Evolutionary conservation across 2,329 filamentous ascomycete genomes (phyloP).

Genomic region (Aspergillus cejpii): DNA sequence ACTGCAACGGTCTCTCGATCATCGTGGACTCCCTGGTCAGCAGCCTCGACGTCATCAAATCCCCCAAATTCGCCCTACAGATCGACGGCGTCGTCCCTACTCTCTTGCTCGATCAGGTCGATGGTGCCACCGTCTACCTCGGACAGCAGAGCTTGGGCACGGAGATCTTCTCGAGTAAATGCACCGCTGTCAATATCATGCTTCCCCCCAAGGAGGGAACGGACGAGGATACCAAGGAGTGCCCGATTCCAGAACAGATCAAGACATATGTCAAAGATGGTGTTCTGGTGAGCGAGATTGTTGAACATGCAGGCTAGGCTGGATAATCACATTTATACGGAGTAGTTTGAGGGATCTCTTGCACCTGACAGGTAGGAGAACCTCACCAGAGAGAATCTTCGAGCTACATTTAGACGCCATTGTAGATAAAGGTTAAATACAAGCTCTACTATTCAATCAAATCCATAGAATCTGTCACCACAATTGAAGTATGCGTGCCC

Average conservation of each 20-base stretch:
- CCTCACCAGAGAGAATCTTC: not conserved
- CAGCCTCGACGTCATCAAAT: constrained; percentile 91
- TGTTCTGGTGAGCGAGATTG: constrained; percentile 82
- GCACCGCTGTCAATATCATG: constrained; percentile 77
- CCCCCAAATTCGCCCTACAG: constrained; percentile 87
- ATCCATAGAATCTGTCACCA: too few species aligned
- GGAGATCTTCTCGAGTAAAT: constrained; percentile 87
- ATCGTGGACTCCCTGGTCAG: constrained; percentile 86
- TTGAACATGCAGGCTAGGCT: constrained; percentile 75
- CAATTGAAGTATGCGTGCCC: too few species aligned
- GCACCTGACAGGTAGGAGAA: not conserved
- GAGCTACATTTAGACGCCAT: not conserved
- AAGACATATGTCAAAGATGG: constrained; percentile 72
- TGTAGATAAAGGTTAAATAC: not conserved
- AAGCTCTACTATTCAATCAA: too few species aligned
- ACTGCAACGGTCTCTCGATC: constrained; percentile 74
- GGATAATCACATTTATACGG: not conserved
- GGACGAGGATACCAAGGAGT: constrained; percentile 77
- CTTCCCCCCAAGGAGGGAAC: constrained; percentile 60
- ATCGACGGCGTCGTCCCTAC: constrained; percentile 81
- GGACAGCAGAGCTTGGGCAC: constrained; percentile 69
- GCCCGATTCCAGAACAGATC: constrained; percentile 83
- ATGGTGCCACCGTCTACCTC: constrained; percentile 81
- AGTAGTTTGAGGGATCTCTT: not conserved
- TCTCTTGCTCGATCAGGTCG: constrained; percentile 85